These are phyloP conservation scores for Striga asiatica DNA, from an alignment of 257 asterid genomes.

Conservation along the genomic window DNA sequence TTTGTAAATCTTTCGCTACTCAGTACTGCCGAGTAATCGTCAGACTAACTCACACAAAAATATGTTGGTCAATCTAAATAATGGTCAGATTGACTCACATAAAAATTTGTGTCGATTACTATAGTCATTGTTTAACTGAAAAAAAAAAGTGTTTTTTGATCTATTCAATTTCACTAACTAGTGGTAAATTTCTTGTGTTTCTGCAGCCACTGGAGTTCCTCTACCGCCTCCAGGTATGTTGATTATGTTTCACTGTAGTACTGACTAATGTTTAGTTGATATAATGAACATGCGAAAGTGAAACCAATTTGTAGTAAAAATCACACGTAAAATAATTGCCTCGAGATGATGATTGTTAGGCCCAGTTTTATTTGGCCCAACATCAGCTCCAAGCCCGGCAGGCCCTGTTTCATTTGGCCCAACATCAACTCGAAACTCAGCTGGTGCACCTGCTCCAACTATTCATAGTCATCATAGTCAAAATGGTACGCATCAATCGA, in stretches of 20 bases:
- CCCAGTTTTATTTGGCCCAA: constrained; percentile 41
- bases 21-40: no score
- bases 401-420: constrained; percentile 9
- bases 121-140: no score
- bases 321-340: no score
- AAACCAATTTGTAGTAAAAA: no score
- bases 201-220: constrained; percentile 62
- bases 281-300: no score
- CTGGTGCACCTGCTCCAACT: constrained; percentile 7
- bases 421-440: neutral
- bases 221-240: constrained; percentile 67
- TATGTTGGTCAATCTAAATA: no score
- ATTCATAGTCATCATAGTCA: constrained; percentile 10
- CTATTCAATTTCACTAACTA: neutral
- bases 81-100: no score
- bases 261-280: no score
- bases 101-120: no score
- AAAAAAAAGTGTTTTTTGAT: neutral
- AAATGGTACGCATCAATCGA: constrained; percentile 23
- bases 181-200: neutral
- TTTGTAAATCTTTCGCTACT: no score
- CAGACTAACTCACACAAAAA: no score
- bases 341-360: constrained; percentile 34
- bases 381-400: constrained; percentile 24
- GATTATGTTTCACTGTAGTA: no score